Evolutionary conservation across 2,329 filamentous ascomycete genomes (phyloP), one percentile per base, ranked within the genome.

Genomic region (Claviceps capensis): DNA sequence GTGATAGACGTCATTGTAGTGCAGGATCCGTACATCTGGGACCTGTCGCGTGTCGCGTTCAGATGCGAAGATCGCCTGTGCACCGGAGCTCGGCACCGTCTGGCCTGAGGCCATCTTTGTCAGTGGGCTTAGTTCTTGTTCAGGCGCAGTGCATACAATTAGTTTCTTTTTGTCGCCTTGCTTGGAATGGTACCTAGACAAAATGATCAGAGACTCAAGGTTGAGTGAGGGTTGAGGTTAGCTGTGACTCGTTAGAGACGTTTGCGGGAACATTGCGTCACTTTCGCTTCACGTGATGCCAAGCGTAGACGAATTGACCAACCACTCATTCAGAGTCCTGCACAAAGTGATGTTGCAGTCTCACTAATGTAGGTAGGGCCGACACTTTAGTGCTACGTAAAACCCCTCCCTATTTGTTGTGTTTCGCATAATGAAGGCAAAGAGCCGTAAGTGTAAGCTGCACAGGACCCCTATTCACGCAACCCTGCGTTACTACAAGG

Each of bases 1-100:
- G 61, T 95, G 90, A 67, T 95, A 95, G 54, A 95, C 89, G 69
- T 96, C 89, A 67, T 95, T 95, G 74, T 85, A 95, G 70, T 95
- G 90, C 36, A 95, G 65, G 52, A 95, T 69, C n/a, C 89, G 82
- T 49, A 95, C 70, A 64, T 88, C 85, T 45, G 88, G 45, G 8
- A 34, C 45, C 14, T 36, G 5, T 17, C 23, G 86, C 14, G 52
- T 53, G 16, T 52, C 14, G 42, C 58, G 55, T 17, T 56, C 59
- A 2, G 59, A 60, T 17, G 57, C 54, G 50, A 48, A 60, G 5
- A 49, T 59, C 37, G 60, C 58, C 52, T 58, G 63, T 38, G 65
- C 62, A 49, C 59, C 59, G 7, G 63, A 58, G 37, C 60, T 63
- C 36, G 57, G 56, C 48, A 54, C 34, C 9, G 48, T 48, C 13